phyloP scores from a whole-genome alignment of 2,329 filamentous ascomycete genomes.

The Botrytis fabae region DNA sequence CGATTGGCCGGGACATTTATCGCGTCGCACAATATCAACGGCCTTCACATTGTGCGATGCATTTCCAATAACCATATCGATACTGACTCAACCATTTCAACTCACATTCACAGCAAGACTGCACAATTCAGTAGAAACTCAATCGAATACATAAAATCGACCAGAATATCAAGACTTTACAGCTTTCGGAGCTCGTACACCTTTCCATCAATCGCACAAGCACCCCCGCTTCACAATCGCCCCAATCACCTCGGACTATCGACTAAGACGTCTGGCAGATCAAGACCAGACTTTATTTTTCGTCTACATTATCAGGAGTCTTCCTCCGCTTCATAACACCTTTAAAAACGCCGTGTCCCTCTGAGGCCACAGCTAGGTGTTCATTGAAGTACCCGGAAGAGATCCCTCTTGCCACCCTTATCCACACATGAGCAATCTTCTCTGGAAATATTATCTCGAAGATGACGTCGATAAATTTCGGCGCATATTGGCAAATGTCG shows the following conservation, averaged over 20 bases:
- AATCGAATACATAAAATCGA: neutral
- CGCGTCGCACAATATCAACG: conserved; percentile 7
- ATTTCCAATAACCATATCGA: neutral
- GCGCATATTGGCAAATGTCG: conserved; percentile 76
- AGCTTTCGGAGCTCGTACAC: neutral
- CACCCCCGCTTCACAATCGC: conserved; percentile 12
- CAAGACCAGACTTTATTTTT: conserved; percentile 13
- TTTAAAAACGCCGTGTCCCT: conserved; percentile 92
- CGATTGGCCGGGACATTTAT: neutral
- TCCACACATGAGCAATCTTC: conserved; percentile 86
- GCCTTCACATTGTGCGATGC: conserved; percentile 4
- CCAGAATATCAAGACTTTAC: neutral
- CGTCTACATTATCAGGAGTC: conserved; percentile 38
- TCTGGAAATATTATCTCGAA: conserved; percentile 97
- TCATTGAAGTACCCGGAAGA: conserved; percentile 37
- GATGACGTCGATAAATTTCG: conserved; percentile 96
- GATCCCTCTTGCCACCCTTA: conserved; percentile 40
- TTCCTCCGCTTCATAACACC: conserved; percentile 57
- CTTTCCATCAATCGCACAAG: conserved; percentile 4
- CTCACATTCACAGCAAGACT: neutral
- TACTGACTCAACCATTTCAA: conserved; percentile 7
- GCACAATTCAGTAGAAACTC: neutral
- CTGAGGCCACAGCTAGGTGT: conserved; percentile 87
- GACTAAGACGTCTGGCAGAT: conserved; percentile 25
- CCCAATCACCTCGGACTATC: conserved; percentile 3